Evolutionary conservation across 768 basidiomycete genomes (phyloP).

Genomic region (Lepiota venenata): DNA sequence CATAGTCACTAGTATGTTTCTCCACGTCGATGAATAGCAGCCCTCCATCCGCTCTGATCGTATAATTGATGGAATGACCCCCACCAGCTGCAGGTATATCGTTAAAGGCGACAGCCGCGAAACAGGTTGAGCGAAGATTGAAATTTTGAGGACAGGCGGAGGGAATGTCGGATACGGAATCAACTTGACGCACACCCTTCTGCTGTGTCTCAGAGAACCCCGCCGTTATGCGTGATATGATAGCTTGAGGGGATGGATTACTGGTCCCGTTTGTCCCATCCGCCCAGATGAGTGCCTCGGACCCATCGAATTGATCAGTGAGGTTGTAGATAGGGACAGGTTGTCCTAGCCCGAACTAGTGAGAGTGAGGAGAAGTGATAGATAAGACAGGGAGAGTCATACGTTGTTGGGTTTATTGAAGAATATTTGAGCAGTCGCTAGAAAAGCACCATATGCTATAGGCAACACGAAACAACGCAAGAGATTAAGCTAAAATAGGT

Average conservation of each 20-base stretch:
- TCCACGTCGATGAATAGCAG: constrained; percentile 62
- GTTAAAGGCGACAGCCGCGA: constrained; percentile 61
- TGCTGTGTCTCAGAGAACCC: constrained; percentile 48
- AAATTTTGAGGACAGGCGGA: constrained; percentile 70
- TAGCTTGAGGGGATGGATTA: constrained; percentile 49
- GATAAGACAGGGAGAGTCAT: constrained; percentile 18
- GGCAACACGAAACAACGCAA: constrained; percentile 62
- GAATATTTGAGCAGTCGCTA: constrained; percentile 61
- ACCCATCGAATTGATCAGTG: constrained; percentile 47
- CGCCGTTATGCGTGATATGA: constrained; percentile 58
- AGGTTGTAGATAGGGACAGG: constrained; percentile 48
- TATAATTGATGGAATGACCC: constrained; percentile 56
- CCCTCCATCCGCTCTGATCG: constrained; percentile 65
- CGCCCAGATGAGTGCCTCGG: constrained; percentile 58
- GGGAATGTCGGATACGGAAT: constrained; percentile 46
- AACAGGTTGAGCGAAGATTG: constrained; percentile 66
- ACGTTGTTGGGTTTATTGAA: constrained; percentile 60
- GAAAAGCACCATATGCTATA: constrained; percentile 63
- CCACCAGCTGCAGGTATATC: constrained; percentile 39
- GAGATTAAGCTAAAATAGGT: constrained; percentile 45
- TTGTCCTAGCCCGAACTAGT: constrained; percentile 62
- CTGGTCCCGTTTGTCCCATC: constrained; percentile 60
- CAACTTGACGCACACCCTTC: constrained; percentile 45
- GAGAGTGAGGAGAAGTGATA: background rate
- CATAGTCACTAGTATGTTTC: constrained; percentile 65